phyloP scores from a whole-genome alignment of 441 rosid species.

The Geranium incanum region DNA sequence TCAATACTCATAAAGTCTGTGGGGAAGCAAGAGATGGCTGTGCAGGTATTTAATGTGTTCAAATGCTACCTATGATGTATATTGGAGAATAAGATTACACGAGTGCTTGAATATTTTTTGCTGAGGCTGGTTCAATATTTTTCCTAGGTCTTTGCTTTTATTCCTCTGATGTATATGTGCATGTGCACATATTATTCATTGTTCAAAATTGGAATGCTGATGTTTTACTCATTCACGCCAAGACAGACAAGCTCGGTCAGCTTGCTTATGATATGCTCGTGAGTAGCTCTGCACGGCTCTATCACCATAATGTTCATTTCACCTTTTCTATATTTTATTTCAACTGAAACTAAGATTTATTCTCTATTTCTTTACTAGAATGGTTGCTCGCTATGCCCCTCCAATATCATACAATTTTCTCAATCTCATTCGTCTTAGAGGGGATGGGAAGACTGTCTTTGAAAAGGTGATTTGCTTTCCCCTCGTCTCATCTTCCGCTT shows the following conservation, averaged over 20 bases:
- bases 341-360: conserved; percentile 16
- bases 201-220: conserved; percentile 89
- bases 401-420: conserved; percentile 94
- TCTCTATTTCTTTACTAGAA: conserved; percentile 41
- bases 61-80: background rate
- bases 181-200: conserved; percentile 90
- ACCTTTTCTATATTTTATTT: background rate
- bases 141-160: conserved; percentile 75
- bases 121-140: conserved; percentile 15
- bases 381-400: conserved; percentile 98
- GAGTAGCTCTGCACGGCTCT: conserved; percentile 27
- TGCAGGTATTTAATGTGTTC: conserved; percentile 52
- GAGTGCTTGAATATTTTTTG: background rate
- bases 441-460: conserved; percentile 51
- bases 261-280: conserved; percentile 99
- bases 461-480: conserved; percentile 53
- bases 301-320: conserved; percentile 9
- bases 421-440: conserved; percentile 67
- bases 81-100: background rate
- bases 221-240: conserved; percentile 96
- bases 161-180: conserved; percentile 97
- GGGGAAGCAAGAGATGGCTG: conserved; percentile 64
- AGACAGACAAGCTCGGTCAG: conserved; percentile 94
- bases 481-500: background rate
- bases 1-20: conserved; percentile 77